Base-by-base conservation (phyloP, 2,329 filamentous ascomycete species). In the Chalara sp. region DNA sequence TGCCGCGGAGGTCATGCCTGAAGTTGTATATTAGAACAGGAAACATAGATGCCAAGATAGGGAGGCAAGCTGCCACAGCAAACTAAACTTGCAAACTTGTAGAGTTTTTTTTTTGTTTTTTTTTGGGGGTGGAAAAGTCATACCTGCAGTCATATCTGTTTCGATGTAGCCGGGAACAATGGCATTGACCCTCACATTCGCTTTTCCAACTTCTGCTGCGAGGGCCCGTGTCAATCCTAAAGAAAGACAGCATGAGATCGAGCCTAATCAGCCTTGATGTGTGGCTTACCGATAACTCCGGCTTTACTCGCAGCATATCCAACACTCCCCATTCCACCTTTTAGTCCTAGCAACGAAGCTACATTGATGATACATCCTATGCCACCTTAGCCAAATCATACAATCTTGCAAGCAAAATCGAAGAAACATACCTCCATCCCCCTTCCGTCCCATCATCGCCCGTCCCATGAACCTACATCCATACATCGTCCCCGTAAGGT, bases 111-210 rank as follows among this genome's bases (percentile, higher is more conserved):
- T 21, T 21, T 21, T 21, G 21, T 2, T 21, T 21, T 21, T 21
- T 21, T 21, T 21, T 21, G 21, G 21, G 3, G 21, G 2, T 46
- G 12, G 48, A 37, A n/a, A 29, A 40, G 4, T 60, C 61, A 32
- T 69, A 91, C 87, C 73, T 65, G 78, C 69, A 58, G 86, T 89
- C 88, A 95, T 95, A 45, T 81, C 78, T 44, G 88, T 92, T 51
- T 86, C 75, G 58, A 95, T 84, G 72, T 92, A 95, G 6, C 89
- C 89, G 1, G 89, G 89, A 41, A 92, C 72, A 56, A 95, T 80
- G 31, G 84, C 84, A 69, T 95, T 95, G 44, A 88, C 85, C 32
- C 90, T 77, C 52, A 95, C 77, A 46, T 78, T 77, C 45, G 74
- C 72, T 53, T 72, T 69, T 47, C 78, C 79, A 59, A 84, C 68